Conservation (phyloP, 2,329 filamentous ascomycete species). For the Fonsecaea erecta region DNA sequence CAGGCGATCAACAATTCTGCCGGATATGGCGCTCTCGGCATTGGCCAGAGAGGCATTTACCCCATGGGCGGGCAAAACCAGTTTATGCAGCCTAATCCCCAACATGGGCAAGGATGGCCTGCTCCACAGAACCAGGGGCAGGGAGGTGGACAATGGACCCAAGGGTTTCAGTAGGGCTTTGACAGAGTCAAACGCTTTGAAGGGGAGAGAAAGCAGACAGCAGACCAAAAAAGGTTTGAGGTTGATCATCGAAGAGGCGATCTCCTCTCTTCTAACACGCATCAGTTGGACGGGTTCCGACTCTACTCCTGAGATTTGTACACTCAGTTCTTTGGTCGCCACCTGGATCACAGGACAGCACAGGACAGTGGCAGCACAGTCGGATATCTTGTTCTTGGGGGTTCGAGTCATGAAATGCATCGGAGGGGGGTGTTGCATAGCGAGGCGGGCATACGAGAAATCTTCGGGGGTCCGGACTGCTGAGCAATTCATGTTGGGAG, state of each 20-base stretch:
- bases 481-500: constrained; percentile 12
- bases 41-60: constrained; percentile 35
- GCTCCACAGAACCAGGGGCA: constrained; percentile 30
- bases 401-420: constrained; percentile 19
- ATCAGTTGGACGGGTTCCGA: constrained; percentile 7
- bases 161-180: constrained; percentile 28
- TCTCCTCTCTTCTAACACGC: neutral
- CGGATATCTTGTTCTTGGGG: constrained; percentile 17
- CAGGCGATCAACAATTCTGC: constrained; percentile 37
- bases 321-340: constrained; percentile 15
- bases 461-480: neutral
- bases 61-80: constrained; percentile 32
- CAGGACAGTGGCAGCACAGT: constrained; percentile 28
- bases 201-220: neutral
- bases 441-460: constrained; percentile 17
- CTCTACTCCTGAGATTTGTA: constrained; percentile 11
- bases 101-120: constrained; percentile 36
- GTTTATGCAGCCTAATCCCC: constrained; percentile 35
- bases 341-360: constrained; percentile 33
- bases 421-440: constrained; percentile 26
- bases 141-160: constrained; percentile 32
- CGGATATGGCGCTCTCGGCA: constrained; percentile 30
- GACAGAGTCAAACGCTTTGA: neutral
- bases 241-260: neutral
- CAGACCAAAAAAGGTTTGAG: neutral